A percentile compares a stretch with the other conserved stretches of the same genome.
Evolutionary conservation across 2,329 filamentous ascomycete species (phyloP).

Genomic region (Phialophora verrucosa): DNA sequence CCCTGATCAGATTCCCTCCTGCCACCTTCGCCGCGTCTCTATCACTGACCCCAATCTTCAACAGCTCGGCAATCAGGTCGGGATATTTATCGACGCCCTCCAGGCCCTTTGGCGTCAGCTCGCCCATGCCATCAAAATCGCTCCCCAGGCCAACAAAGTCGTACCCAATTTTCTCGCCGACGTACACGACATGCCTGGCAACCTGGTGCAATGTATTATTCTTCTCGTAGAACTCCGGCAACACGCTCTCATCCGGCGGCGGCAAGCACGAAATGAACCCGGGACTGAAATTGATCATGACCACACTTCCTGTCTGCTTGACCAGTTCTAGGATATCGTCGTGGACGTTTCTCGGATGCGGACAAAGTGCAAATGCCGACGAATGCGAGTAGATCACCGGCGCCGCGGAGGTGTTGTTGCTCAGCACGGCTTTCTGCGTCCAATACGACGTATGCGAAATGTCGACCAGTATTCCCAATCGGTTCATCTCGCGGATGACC

Average conservation of each 20-base stretch:
- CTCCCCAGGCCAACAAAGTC: slow-evolving; percentile 87
- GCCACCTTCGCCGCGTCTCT: slow-evolving; percentile 74
- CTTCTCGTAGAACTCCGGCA: slow-evolving; percentile 70
- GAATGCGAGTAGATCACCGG: slow-evolving; percentile 91
- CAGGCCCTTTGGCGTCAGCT: slow-evolving; percentile 69
- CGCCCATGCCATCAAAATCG: slow-evolving; percentile 76
- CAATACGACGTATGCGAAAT: slow-evolving; percentile 78
- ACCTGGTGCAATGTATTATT: slow-evolving; percentile 79
- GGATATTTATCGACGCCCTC: slow-evolving; percentile 88
- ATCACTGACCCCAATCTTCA: slow-evolving; percentile 75
- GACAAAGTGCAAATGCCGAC: slow-evolving; percentile 78
- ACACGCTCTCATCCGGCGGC: slow-evolving; percentile 62
- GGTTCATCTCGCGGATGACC: slow-evolving; percentile 87
- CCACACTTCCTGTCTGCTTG: slow-evolving; percentile 72
- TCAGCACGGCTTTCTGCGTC: slow-evolving; percentile 83
- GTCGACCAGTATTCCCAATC: slow-evolving; percentile 92
- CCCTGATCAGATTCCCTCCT: slow-evolving; percentile 79
- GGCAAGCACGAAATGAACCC: slow-evolving; percentile 79
- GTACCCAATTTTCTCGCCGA: slow-evolving; percentile 82
- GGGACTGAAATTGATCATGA: slow-evolving; percentile 90
- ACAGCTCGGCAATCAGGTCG: slow-evolving; percentile 74
- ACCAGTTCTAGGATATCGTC: slow-evolving; percentile 81
- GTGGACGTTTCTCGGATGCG: slow-evolving; percentile 87
- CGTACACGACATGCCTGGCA: slow-evolving; percentile 78
- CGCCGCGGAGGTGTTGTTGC: slow-evolving; percentile 55